These are phyloP conservation scores for Flaveria brownii DNA, from an alignment of 129 eudicot genomes.

Conservation along the genomic window DNA sequence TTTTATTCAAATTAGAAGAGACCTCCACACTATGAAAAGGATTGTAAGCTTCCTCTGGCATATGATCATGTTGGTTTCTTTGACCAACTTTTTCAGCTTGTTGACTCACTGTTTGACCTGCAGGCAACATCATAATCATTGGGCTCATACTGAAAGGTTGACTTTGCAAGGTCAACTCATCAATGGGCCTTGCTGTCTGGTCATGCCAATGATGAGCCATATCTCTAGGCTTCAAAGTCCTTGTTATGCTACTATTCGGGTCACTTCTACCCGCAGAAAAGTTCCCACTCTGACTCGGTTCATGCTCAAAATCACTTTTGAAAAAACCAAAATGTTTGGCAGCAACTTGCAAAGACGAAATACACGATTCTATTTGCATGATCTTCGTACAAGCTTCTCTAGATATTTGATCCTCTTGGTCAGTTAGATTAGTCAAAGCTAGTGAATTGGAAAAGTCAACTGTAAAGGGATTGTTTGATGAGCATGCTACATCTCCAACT, in stretches of 20 bases:
- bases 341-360: conserved; percentile 43
- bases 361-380: conserved; percentile 40
- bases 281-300: conserved; percentile 11
- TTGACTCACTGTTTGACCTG: conserved; percentile 23
- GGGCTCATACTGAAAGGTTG: too few species aligned
- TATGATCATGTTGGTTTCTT: conserved; percentile 18
- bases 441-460: too few species aligned
- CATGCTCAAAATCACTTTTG: not conserved
- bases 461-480: conserved; percentile 18
- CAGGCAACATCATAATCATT: conserved; percentile 2
- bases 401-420: conserved; percentile 42
- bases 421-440: conserved; percentile 20
- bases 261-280: conserved; percentile 32
- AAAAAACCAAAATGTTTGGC: conserved; percentile 20
- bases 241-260: conserved; percentile 17
- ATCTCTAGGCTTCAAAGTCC: conserved; percentile 25
- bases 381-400: conserved; percentile 47
- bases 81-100: conserved; percentile 10
- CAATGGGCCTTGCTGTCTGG: conserved; percentile 15
- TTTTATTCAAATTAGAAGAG: conserved; percentile 25
- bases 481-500: conserved; percentile 20
- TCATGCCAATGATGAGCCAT: conserved; percentile 20
- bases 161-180: not conserved
- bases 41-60: conserved; percentile 15
- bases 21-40: conserved; percentile 4